Conservation (phyloP, 2,329 filamentous ascomycete genomes). For the Colletotrichum higginsianum region DNA sequence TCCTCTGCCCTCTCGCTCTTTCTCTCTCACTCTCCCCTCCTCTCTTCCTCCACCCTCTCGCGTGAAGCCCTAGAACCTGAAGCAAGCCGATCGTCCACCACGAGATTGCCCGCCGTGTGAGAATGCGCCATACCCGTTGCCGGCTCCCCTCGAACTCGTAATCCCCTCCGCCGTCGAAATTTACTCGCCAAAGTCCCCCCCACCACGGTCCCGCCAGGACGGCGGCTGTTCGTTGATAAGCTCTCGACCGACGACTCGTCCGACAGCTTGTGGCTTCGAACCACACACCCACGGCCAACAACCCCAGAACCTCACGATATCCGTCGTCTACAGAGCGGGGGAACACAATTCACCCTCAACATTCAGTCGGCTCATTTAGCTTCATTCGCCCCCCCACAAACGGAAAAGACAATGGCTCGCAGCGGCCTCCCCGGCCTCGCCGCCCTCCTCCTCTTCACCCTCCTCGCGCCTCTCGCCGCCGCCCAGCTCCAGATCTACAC, state of each 20-base stretch:
- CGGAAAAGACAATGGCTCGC: slow-evolving; percentile 22
- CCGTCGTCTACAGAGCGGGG: too few relatives aligned
- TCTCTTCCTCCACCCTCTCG: background rate
- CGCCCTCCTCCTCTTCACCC: slow-evolving; percentile 38
- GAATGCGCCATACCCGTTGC: slow-evolving; percentile 11
- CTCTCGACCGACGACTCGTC: background rate
- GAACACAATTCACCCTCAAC: background rate
- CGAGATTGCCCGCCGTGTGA: slow-evolving; percentile 1
- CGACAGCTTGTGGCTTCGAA: background rate
- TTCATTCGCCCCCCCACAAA: background rate
- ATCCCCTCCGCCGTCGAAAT: background rate
- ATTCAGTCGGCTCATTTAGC: background rate
- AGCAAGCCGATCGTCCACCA: background rate
- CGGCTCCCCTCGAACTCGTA: slow-evolving; percentile 1
- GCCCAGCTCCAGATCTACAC: slow-evolving; percentile 53
- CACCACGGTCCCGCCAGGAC: background rate
- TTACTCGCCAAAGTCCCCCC: background rate
- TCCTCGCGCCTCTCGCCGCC: slow-evolving; percentile 40
- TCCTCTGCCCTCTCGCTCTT: too few relatives aligned
- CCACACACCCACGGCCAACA: background rate
- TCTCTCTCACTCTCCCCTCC: background rate
- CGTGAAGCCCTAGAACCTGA: background rate
- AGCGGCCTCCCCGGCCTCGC: slow-evolving; percentile 9
- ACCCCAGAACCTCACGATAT: background rate
- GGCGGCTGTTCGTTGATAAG: background rate